phyloP scores from a whole-genome alignment of 2,329 filamentous ascomycete genomes.

The Botrytis tulipae region DNA sequence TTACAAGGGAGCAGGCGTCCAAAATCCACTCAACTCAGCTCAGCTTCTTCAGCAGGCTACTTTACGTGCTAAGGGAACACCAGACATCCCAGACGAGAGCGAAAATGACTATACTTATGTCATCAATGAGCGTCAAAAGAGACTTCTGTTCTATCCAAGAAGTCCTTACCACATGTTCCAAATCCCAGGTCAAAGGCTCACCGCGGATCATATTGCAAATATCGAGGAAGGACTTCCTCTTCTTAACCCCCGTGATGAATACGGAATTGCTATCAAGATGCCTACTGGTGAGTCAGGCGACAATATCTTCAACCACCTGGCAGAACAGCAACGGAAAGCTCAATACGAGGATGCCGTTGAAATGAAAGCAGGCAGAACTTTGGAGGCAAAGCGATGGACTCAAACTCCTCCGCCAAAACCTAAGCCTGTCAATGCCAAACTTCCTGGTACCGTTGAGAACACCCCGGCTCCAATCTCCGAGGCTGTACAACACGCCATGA shows the following conservation, averaged over 20 bases:
- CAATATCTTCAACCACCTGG: slow-evolving; percentile 7
- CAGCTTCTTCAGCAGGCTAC: neutral
- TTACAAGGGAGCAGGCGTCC: slow-evolving; percentile 9
- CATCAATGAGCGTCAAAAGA: neutral
- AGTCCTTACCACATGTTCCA: slow-evolving; percentile 6
- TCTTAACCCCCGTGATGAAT: slow-evolving; percentile 1
- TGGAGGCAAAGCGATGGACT: slow-evolving; percentile 23
- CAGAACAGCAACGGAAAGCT: slow-evolving; percentile 10
- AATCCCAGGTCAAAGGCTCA: neutral
- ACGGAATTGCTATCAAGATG: neutral
- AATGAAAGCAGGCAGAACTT: neutral
- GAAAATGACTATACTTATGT: slow-evolving; percentile 6
- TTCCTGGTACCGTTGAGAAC: slow-evolving; percentile 14
- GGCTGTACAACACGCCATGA: slow-evolving; percentile 15
- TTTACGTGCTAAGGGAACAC: neutral
- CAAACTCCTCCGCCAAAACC: slow-evolving; percentile 23
- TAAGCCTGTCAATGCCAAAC: slow-evolving; percentile 22
- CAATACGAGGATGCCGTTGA: neutral
- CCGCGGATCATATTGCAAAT: neutral
- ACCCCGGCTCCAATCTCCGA: slow-evolving; percentile 4
- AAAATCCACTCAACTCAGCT: slow-evolving; percentile 10
- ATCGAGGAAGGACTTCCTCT: slow-evolving; percentile 1
- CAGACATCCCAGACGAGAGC: neutral
- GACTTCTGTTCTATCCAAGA: neutral
- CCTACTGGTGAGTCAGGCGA: neutral